Evolutionary conservation across 2,329 filamentous ascomycete species (phyloP), one percentile per base, ranked within the genome.

Genomic region (Didymellaceae sp.): DNA sequence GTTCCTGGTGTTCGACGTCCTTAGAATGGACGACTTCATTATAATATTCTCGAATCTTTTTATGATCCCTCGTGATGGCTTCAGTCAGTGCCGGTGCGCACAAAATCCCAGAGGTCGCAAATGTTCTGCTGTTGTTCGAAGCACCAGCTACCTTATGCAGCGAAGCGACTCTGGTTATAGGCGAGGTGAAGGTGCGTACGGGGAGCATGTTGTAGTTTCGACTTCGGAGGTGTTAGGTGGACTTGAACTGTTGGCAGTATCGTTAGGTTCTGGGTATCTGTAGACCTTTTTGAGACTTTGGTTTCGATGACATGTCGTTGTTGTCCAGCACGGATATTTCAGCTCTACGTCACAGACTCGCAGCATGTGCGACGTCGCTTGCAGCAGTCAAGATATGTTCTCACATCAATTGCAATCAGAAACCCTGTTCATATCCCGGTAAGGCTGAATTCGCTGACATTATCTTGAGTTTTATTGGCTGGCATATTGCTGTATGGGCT

Each of bases 31-130:
- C 54, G 26, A 81, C 71, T 13, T 74, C 72, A 14, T 76, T 65
- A 61, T 80, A 80, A 55, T 74, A 76, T 2, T 68, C 54, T 45
- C 76, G 69, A 18, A 80, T 60, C 28, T 75, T 65, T 11, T 65
- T 65, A 46, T 80, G 77, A 55, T 79, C 78, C 14, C 57, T 50
- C 34, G 67, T 72, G 54, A 80, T 76, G 4, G 64, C 61, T 17
- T 77, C 73, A 18, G 70, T 70, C 44, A 71, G 57, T n/a, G 58
- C 51, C 6, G 48, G 47, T 21, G 21, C 20, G 11, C 13, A n/a
- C 6, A 41, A 3, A 11, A 22, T 25, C 17, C 13, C 21, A 28
- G 52, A 45, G 2, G 28, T 37, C 11, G 42, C 51, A n/a, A 49
- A 44, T 6, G 45, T 37, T 7, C 26, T 54, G 31, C 10, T 32